A percentile compares a stretch with the other conserved stretches of the same genome.
Evolutionary conservation across 169 alveolate species (phyloP).

Genomic region (Condylostoma magnum): DNA sequence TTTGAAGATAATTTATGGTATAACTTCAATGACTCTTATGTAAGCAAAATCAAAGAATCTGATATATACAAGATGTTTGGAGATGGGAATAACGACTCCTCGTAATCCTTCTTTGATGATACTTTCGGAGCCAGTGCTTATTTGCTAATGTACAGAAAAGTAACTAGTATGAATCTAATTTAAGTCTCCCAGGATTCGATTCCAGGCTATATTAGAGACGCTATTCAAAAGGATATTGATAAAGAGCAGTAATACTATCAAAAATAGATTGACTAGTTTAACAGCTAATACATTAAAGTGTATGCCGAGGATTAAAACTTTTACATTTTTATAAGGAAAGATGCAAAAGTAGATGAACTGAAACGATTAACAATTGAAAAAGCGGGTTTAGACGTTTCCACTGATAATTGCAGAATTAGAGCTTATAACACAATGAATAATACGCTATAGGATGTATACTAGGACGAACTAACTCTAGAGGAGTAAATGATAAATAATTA

Average conservation of each 20-base stretch:
- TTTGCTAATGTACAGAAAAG: slow-evolving; percentile 29
- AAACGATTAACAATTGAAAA: neutral
- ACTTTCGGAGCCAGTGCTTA: slow-evolving; percentile 25
- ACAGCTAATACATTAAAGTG: no score
- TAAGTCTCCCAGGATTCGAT: neutral
- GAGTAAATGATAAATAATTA: neutral
- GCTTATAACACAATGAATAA: slow-evolving; percentile 15
- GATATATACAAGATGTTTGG: slow-evolving; percentile 26
- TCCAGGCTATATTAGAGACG: neutral
- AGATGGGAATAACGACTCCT: neutral
- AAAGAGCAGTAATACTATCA: neutral
- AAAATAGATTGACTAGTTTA: no score
- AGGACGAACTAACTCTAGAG: slow-evolving; percentile 28
- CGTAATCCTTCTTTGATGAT: neutral
- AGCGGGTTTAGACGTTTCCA: neutral
- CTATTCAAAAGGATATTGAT: neutral
- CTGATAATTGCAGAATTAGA: slow-evolving; percentile 2
- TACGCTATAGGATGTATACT: neutral
- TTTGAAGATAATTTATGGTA: slow-evolving; percentile 23
- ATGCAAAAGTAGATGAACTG: neutral
- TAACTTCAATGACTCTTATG: slow-evolving; percentile 32
- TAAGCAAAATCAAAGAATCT: neutral
- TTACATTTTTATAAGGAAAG: neutral
- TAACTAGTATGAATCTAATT: neutral
- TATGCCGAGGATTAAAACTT: no score